phyloP scores from a whole-genome alignment of 2,329 filamentous ascomycete species.

The Verticillium klebahnii region DNA sequence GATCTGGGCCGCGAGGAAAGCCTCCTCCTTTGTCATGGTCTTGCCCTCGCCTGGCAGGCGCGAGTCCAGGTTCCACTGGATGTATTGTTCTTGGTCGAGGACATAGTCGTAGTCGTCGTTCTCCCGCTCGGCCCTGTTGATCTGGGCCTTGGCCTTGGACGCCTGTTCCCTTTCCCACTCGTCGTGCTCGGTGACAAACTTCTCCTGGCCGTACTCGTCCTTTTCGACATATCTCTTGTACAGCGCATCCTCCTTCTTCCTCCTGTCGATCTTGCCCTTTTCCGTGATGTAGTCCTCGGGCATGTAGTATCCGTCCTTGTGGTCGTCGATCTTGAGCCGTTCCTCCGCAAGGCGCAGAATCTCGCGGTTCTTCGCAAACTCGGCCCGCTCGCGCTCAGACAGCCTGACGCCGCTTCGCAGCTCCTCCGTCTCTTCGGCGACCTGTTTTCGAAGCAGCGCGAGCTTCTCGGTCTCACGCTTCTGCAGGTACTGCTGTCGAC shows the following conservation, averaged over 20 bases:
- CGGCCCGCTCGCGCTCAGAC: slow-evolving; percentile 73
- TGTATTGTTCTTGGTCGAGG: slow-evolving; percentile 82
- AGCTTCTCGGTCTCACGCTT: slow-evolving; percentile 86
- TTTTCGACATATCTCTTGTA: slow-evolving; percentile 87
- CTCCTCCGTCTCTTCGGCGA: slow-evolving; percentile 82
- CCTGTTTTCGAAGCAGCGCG: slow-evolving; percentile 82
- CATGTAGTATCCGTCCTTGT: slow-evolving; percentile 86
- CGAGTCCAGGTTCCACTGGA: slow-evolving; percentile 77
- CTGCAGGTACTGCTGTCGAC: slow-evolving; percentile 87
- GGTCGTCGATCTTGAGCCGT: slow-evolving; percentile 80
- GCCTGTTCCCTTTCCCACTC: slow-evolving; percentile 94
- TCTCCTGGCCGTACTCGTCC: slow-evolving; percentile 83
- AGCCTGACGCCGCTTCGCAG: slow-evolving; percentile 70
- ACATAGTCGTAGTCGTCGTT: slow-evolving; percentile 90
- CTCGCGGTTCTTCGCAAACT: slow-evolving; percentile 86
- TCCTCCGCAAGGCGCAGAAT: slow-evolving; percentile 78
- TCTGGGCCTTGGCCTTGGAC: slow-evolving; percentile 81
- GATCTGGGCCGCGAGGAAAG: slow-evolving; percentile 72
- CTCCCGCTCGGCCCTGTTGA: slow-evolving; percentile 67
- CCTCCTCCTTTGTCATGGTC: slow-evolving; percentile 71
- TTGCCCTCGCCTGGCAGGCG: slow-evolving; percentile 68
- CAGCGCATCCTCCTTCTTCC: slow-evolving; percentile 82
- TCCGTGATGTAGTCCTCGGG: slow-evolving; percentile 95
- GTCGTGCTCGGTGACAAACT: slow-evolving; percentile 88
- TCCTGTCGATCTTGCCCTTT: slow-evolving; percentile 81